Base-by-base conservation (phyloP, 164 flowering plant species). In the Kalanchoe fedtschenkoi region DNA sequence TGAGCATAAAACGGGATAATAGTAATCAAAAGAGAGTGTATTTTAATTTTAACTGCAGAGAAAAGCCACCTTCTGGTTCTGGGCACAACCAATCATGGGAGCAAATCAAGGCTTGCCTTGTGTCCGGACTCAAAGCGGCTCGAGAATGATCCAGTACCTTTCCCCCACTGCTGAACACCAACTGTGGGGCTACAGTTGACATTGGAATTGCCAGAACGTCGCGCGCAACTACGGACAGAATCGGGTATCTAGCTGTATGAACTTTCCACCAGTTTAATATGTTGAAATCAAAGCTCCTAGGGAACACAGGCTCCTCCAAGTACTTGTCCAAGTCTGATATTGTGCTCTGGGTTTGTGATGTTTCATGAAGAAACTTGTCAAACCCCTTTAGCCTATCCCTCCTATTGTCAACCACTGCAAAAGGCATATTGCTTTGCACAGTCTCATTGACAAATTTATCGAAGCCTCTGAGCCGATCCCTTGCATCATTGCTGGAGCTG, bases 261-360 rank as follows among this genome's bases (percentile, higher is more conserved):
- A 85, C 95, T 65, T 80, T 82, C 91, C 95, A 87, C 95, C 95
- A 87, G 68, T 77, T 82, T 34, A 85, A 70, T 68, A 85, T 75
- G 73, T 78, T 75, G 64, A 85, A 85, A 66, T 87, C 89, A 58
- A 68, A 59, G 34, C 77, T 80, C 54, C 89, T 81, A 56, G 91
- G 91, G 71, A 85, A 83, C 10, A 85, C 76, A 2, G 89, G 86
- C 69, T 87, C 91, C 65, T 82, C 91, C 62, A 83, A 69, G 65
- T 81, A 86, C 66, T 86, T 81, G 55, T 88, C 91, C 70, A 88
- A 68, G 61, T 88, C 91, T 13, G 88, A 82, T 58, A 67, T 55
- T 37, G 64, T 35, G 58, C 66, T 77, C 61, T 77, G 85, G 68
- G 67, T 71, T 41, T 73, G 78, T 47, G 87, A 74, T 24, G 77